Percentiles rank a stretch among this genome's conserved stretches.
These are phyloP conservation scores for Spiromastix sp. DNA, from an alignment of 2,329 filamentous ascomycete species.

Conservation along the genomic window DNA sequence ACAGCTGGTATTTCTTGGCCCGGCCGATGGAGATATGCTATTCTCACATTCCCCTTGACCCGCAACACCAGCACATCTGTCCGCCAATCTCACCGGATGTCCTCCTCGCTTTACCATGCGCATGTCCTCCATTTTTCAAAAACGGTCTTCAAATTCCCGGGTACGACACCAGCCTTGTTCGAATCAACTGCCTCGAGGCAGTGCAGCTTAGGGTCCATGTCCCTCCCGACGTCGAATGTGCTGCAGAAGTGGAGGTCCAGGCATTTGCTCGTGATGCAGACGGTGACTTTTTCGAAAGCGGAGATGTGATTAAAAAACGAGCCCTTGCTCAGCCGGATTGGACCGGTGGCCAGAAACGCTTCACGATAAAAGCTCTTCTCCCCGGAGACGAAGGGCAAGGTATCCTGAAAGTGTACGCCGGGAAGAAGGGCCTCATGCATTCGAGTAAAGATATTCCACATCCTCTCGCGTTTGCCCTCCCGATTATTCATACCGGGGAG, in stretches of 20 bases:
- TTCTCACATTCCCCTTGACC: slow-evolving; percentile 83
- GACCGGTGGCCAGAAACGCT: slow-evolving; percentile 76
- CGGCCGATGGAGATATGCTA: slow-evolving; percentile 85
- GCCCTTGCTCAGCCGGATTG: slow-evolving; percentile 88
- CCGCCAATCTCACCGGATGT: slow-evolving; percentile 79
- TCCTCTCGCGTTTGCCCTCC: slow-evolving; percentile 77
- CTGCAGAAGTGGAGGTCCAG: slow-evolving; percentile 82
- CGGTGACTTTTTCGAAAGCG: slow-evolving; percentile 87
- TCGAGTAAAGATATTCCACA: slow-evolving; percentile 95
- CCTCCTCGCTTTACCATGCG: slow-evolving; percentile 73
- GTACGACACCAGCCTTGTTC: slow-evolving; percentile 78
- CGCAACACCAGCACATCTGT: slow-evolving; percentile 84
- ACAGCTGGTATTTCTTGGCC: slow-evolving; percentile 89
- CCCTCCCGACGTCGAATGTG: slow-evolving; percentile 79
- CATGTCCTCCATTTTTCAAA: slow-evolving; percentile 80
- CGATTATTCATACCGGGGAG: slow-evolving; percentile 78
- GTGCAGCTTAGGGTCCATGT: slow-evolving; percentile 81
- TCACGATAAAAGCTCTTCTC: slow-evolving; percentile 83
- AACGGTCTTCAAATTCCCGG: slow-evolving; percentile 69
- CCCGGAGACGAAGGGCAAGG: slow-evolving; percentile 87
- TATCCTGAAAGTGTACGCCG: slow-evolving; percentile 82
- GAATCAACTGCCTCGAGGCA: slow-evolving; percentile 87
- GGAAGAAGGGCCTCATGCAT: slow-evolving; percentile 92
- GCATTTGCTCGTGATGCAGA: slow-evolving; percentile 72
- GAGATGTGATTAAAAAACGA: slow-evolving; percentile 73